Percentiles rank a stretch among this genome's conserved stretches.
phyloP scores from a whole-genome alignment of 2,329 filamentous ascomycete species.

The Paecilomyces formosus region DNA sequence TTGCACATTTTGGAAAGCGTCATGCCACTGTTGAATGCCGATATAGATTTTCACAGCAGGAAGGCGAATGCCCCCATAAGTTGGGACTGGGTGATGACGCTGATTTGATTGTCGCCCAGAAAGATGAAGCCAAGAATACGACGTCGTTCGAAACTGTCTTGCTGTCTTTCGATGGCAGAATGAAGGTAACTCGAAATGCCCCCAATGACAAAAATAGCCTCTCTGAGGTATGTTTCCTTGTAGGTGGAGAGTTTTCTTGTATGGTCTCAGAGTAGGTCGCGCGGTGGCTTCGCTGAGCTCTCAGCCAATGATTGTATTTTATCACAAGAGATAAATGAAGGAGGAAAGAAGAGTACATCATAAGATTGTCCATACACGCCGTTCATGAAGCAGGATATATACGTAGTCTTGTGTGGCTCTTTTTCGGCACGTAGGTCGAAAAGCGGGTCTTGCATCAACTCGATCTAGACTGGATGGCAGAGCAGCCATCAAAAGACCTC shows the following conservation, averaged over 20 bases:
- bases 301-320: not conserved
- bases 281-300: not conserved
- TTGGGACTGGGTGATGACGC: not conserved
- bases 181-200: not conserved
- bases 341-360: not conserved
- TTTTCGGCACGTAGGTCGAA: not conserved
- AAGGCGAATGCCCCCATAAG: not conserved
- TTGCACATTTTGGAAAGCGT: slow-evolving; percentile 39
- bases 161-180: not conserved
- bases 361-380: not conserved
- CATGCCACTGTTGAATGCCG: not conserved
- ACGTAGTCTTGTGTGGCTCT: not conserved
- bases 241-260: not conserved
- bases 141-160: not conserved
- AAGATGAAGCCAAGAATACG: not conserved
- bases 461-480: not conserved
- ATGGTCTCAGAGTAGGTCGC: not conserved
- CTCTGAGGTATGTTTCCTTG: not conserved
- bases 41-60: not conserved
- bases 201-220: not conserved
- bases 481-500: not conserved
- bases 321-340: not conserved
- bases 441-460: not conserved
- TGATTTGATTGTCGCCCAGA: not conserved
- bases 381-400: not conserved